A percentile compares a stretch with the other conserved stretches of the same genome.
These are phyloP conservation scores for Pilatotrama ljubarskyi DNA, from an alignment of 768 basidiomycete species.

Conservation along the genomic window DNA sequence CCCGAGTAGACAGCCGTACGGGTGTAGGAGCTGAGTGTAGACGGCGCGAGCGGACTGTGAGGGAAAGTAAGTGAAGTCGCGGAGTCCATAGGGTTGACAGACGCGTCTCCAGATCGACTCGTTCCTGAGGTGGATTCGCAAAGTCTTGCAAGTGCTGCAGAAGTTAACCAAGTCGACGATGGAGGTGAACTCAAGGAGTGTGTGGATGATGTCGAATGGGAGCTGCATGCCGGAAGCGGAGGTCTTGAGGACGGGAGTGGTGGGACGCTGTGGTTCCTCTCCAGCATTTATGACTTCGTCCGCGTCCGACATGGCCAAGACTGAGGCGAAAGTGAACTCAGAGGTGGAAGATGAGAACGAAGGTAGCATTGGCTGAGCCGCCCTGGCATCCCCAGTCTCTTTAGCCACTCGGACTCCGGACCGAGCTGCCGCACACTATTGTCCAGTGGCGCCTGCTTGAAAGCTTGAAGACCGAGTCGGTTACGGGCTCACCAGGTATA, in stretches of 20 bases:
- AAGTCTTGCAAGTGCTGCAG: conserved; percentile 16
- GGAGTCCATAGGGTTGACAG: conserved; percentile 17
- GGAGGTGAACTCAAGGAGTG: conserved; percentile 3
- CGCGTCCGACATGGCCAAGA: too few species aligned
- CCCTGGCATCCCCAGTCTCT: too few species aligned
- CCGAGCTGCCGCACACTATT: too few species aligned
- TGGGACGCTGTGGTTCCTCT: neutral
- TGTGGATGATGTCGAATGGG: conserved; percentile 21
- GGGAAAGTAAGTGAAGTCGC: conserved; percentile 4
- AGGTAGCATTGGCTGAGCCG: too few species aligned
- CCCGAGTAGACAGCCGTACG: conserved; percentile 21
- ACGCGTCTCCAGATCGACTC: conserved; percentile 18
- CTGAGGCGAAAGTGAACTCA: too few species aligned
- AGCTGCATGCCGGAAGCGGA: neutral
- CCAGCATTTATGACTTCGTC: too few species aligned
- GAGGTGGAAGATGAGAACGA: too few species aligned
- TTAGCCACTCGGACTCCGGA: too few species aligned
- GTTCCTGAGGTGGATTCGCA: conserved; percentile 10
- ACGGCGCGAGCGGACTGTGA: conserved; percentile 12
- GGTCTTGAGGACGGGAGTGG: neutral
- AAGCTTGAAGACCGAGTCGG: too few species aligned
- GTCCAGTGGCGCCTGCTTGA: too few species aligned
- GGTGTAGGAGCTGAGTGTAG: conserved; percentile 21
- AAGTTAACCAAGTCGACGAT: conserved; percentile 13
- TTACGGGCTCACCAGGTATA: too few species aligned